Evolutionary conservation across 495 filamentous ascomycete species (phyloP), one percentile per base, ranked within the genome.

Genomic region (Jackrogersella minutella): DNA sequence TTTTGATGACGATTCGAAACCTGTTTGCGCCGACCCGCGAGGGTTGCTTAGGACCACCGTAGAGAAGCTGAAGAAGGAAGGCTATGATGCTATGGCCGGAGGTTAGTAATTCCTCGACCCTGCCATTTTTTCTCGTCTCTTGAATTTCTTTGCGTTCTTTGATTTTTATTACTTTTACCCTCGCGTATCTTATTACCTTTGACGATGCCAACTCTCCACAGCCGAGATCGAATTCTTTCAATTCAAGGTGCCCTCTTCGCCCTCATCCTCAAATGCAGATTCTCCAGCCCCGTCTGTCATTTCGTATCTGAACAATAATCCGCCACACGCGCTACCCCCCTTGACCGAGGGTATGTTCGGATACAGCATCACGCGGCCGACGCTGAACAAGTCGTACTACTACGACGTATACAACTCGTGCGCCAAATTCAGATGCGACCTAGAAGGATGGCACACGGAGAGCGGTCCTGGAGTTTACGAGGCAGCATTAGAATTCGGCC

Each of bases 161-260:
- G n/a, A n/a, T 51, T 36, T 41, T 36, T 16, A 30, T 3, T 30
- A 4, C 50, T n/a, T 31, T 57, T 10, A 5, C 44, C 30, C 26
- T 10, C 11, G n/a, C 28, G 41, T 26, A 10, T 17, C 8, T 30
- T 17, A 7, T 31, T 0, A 10, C 31, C 44, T 26, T 62, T 71
- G 68, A 66, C 69, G 2, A 39, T 3, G 16, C 30, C 2, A 51
- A 69, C 33, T 2, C 13, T 22, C 1, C 36, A 36, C 68, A 98
- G 95, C 91, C 60, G 95, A 98, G 78, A 94, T 97, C 81, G 95
- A 99, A 76, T 99, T 99, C 84, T 97, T 90, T 80, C 92, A 97
- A 74, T 99, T 96, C 73, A 86, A 88, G 68, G 81, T 87, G 7
- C 93, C 93, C 16, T 67, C 80, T n/a, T 61, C 77, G 24, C 70